These are phyloP conservation scores for Candida maltosa DNA, from an alignment of 805 yeast genomes.

Conservation along the genomic window DNA sequence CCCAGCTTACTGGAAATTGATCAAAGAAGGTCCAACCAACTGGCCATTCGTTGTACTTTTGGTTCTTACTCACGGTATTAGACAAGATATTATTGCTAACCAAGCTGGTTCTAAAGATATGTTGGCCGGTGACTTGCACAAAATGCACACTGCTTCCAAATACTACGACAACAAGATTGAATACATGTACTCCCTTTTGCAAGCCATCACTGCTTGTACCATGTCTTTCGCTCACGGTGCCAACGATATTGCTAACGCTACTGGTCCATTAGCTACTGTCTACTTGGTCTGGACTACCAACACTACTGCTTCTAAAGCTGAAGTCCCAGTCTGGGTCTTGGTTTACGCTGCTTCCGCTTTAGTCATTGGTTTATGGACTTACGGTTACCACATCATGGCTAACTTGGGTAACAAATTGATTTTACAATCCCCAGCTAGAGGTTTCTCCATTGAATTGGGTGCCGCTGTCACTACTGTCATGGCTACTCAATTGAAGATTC, in stretches of 20 bases:
- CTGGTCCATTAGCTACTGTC: slow-evolving; percentile 70
- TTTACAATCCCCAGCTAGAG: slow-evolving; percentile 75
- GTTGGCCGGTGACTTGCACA: slow-evolving; percentile 45
- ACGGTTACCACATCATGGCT: slow-evolving; percentile 67
- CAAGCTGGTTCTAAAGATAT: slow-evolving; percentile 40
- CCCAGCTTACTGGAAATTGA: slow-evolving; percentile 36
- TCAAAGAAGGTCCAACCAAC: slow-evolving; percentile 44
- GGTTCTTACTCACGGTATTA: slow-evolving; percentile 55
- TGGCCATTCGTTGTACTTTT: slow-evolving; percentile 55
- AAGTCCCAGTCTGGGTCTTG: slow-evolving; percentile 70
- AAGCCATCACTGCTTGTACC: slow-evolving; percentile 71
- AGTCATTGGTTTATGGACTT: slow-evolving; percentile 68
- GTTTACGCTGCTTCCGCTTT: slow-evolving; percentile 65
- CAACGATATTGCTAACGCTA: slow-evolving; percentile 74
- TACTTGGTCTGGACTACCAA: slow-evolving; percentile 60
- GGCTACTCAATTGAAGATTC: slow-evolving; percentile 71
- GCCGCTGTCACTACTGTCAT: slow-evolving; percentile 73
- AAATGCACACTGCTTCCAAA: slow-evolving; percentile 56
- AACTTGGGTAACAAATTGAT: slow-evolving; percentile 73
- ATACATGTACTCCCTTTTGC: slow-evolving; percentile 63
- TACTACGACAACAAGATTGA: slow-evolving; percentile 70
- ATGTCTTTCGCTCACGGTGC: slow-evolving; percentile 85
- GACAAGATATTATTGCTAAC: slow-evolving; percentile 55
- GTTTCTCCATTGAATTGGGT: slow-evolving; percentile 73
- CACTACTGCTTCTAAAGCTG: slow-evolving; percentile 42